Percentiles rank a stretch among this genome's conserved stretches.
Evolutionary conservation across 495 filamentous ascomycete genomes (phyloP).

Genomic region (Hypoxylon crocopeplum): DNA sequence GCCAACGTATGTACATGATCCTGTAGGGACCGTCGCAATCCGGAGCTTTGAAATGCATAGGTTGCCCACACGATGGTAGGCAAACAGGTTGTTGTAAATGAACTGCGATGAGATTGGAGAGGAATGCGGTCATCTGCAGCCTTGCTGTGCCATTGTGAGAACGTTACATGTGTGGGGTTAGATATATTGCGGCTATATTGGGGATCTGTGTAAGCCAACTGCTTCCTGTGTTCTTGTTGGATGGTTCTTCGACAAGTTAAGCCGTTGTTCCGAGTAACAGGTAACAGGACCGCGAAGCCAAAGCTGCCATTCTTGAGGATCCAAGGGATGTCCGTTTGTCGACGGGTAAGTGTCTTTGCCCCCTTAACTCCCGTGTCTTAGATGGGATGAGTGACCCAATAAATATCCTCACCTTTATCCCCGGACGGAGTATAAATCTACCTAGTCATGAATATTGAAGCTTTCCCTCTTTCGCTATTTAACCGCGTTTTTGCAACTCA

Average conservation of each 20-base stretch:
- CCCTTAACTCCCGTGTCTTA: conserved; percentile 8
- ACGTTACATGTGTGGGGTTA: conserved; percentile 39
- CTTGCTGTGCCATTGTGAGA: conserved; percentile 27
- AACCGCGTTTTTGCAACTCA: conserved; percentile 19
- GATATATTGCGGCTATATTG: conserved; percentile 36
- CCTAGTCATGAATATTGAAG: not conserved
- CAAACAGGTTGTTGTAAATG: conserved; percentile 5
- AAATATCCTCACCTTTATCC: conserved; percentile 2
- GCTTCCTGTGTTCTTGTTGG: conserved; percentile 1
- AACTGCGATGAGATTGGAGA: conserved; percentile 5
- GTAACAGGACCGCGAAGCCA: not conserved
- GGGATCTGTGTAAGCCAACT: not conserved
- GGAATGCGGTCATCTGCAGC: conserved; percentile 22
- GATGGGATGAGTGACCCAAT: not conserved
- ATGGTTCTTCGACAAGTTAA: not conserved
- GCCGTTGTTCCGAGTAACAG: conserved; percentile 8
- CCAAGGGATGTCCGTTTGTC: not conserved
- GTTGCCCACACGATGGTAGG: not conserved
- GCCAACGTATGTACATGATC: conserved; percentile 19
- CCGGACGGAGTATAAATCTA: not conserved
- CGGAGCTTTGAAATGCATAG: conserved; percentile 21
- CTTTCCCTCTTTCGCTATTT: conserved; percentile 28
- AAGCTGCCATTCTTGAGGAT: not conserved
- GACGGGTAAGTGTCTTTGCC: not conserved
- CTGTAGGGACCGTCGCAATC: conserved; percentile 33